Conservation (phyloP, 192 early-diverging fungal genomes). For the Pilobolus umbonatus region DNA sequence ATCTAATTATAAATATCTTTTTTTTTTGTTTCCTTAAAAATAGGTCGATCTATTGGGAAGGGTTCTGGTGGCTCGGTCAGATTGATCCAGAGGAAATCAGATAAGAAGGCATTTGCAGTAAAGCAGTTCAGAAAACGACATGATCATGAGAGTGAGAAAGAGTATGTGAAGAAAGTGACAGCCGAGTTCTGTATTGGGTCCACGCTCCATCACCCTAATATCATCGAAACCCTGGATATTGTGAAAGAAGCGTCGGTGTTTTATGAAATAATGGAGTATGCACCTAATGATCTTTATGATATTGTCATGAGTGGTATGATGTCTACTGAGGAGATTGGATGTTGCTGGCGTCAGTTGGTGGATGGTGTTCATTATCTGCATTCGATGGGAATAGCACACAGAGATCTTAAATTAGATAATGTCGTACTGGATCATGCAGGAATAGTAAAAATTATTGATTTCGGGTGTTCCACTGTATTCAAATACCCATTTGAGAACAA, state of each 20-base stretch:
- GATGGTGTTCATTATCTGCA: conserved; percentile 75
- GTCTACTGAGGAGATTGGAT: conserved; percentile 75
- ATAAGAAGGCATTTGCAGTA: conserved; percentile 64
- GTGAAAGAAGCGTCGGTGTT: conserved; percentile 80
- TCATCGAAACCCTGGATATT: conserved; percentile 91
- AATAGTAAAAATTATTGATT: conserved; percentile 84
- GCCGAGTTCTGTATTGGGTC: conserved; percentile 95
- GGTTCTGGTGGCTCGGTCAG: conserved; percentile 73
- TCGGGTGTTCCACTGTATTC: conserved; percentile 84
- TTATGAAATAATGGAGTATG: conserved; percentile 89
- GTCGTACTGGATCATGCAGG: conserved; percentile 66
- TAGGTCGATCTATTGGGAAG: conserved; percentile 47
- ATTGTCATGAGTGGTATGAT: conserved; percentile 73
- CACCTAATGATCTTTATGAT: conserved; percentile 83
- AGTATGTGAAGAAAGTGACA: conserved; percentile 93
- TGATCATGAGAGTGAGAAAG: conserved; percentile 78
- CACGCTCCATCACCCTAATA: conserved; percentile 84
- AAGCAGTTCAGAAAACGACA: conserved; percentile 75
- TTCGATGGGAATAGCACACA: conserved; percentile 71
- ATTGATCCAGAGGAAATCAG: conserved; percentile 51
- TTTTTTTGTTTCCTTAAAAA: no score
- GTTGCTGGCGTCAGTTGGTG: conserved; percentile 80
- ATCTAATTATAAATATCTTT: no score
- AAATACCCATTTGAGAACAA: conserved; percentile 73
- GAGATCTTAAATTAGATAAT: conserved; percentile 88